Base-by-base conservation (phyloP, 2,329 filamentous ascomycete genomes). In the Sporothrix protearum region DNA sequence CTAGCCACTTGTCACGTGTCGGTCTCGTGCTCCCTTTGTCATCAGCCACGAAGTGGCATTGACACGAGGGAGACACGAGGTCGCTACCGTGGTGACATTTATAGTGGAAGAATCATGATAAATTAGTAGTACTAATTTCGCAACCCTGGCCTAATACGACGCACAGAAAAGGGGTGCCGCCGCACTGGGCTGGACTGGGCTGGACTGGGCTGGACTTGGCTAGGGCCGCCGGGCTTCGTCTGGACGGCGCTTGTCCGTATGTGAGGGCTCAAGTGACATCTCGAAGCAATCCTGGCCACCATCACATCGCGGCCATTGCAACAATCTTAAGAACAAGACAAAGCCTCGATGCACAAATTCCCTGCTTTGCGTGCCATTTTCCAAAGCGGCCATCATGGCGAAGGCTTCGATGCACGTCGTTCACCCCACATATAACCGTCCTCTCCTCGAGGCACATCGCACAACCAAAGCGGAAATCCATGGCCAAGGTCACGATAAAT, bases 81-180 rank as follows among this genome's bases (percentile, higher is more conserved):
- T n/a, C n/a, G n/a, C n/a, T n/a, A n/a, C n/a, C n/a, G n/a, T n/a
- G n/a, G n/a, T n/a, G n/a, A n/a, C n/a, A n/a, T n/a, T n/a, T n/a
- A n/a, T n/a, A n/a, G n/a, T n/a, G n/a, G n/a, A n/a, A n/a, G n/a
- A n/a, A n/a, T n/a, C n/a, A n/a, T n/a, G n/a, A n/a, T n/a, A n/a
- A n/a, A n/a, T n/a, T n/a, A n/a, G n/a, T n/a, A n/a, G n/a, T n/a
- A n/a, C n/a, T n/a, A n/a, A n/a, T n/a, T n/a, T n/a, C n/a, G n/a
- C n/a, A n/a, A n/a, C n/a, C n/a, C n/a, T n/a, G n/a, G n/a, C n/a
- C n/a, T 53, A 45, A 42, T 36, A 59, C n/a, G 36, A 36, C 30
- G 33, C 66, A 61, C 25, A 68, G 68, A 33, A 61, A 47, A 59
- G 67, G 49, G 51, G 25, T 55, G 47, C 9, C n/a, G 28, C 53